Base-by-base conservation (phyloP, 2,329 filamentous ascomycete genomes). In the Cordyceps fumosorosea region DNA sequence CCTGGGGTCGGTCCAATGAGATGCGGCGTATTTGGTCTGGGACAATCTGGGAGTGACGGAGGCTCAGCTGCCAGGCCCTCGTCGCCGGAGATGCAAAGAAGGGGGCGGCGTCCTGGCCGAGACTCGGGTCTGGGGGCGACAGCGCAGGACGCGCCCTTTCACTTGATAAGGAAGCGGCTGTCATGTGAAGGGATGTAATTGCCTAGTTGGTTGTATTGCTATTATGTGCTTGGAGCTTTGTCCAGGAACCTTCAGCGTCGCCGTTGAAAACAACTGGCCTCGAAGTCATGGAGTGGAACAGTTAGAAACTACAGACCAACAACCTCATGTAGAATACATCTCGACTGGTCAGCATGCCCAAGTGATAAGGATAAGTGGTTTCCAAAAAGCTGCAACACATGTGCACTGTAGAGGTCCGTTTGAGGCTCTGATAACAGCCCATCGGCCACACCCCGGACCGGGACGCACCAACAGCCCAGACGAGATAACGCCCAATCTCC, bases 1-100 rank as follows among this genome's bases (percentile, higher is more conserved):
- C 24, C 54, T 24, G 42, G 55, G 42, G 29, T 34, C 47, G 55
- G 44, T 34, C 55, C 55, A 57, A 57, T 57, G n/a, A 37, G 55
- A 37, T 4, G 29, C 3, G n/a, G 10, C 14, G 12, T 34, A 57
- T 34, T 57, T 48, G 26, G 26, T 37, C n/a, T 22, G 26, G 29
- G 26, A 48, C 24, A 34, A 14, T 48, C 55, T 22, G 55, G 55
- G 55, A 7, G 54, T 18, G n/a, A 32, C 3, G 24, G 24, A n/a
- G 29, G 11, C 37, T 55, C 37, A 26, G 22, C 53, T 44, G 37
- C 20, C 22, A 24, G 53, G 22, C 40, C 37, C 42, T 11, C n/a
- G 44, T 44, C 40, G n/a, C 29, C n/a, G n/a, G 44, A 47, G 44
- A 10, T n/a, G 20, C 44, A 47, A 29, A 29, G 29, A 29, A 34